phyloP scores from a whole-genome alignment of 768 basidiomycete genomes.

The Leccinum barrowsii region DNA sequence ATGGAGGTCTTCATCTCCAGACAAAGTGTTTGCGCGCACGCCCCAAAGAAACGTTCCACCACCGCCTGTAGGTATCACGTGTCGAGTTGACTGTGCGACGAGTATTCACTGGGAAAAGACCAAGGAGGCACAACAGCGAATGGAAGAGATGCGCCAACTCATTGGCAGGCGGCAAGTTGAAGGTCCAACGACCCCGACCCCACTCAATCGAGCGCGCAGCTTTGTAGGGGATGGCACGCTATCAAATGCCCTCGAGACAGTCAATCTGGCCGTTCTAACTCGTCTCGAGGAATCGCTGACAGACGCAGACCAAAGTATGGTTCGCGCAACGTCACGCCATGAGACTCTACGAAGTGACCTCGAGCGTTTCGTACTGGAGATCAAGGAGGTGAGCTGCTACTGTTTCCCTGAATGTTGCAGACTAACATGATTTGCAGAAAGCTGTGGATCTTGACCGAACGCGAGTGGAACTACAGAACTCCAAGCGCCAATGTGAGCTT shows the following conservation, averaged over 20 bases:
- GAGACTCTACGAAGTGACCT: conserved; percentile 53
- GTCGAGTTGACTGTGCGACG: conserved; percentile 1
- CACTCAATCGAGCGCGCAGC: conserved; percentile 45
- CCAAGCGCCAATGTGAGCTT: conserved; percentile 72
- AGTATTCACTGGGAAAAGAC: conserved; percentile 47
- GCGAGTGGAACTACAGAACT: conserved; percentile 61
- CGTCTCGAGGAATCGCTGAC: conserved; percentile 48
- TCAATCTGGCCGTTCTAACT: conserved; percentile 9
- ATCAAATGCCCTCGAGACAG: conserved; percentile 18
- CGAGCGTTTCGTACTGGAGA: conserved; percentile 44
- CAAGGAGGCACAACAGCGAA: conserved; percentile 69
- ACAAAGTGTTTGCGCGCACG: conserved; percentile 45
- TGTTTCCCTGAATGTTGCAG: not conserved
- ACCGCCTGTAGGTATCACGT: conserved; percentile 38
- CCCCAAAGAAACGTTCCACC: conserved; percentile 40
- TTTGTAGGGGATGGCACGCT: conserved; percentile 19
- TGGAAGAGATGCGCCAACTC: conserved; percentile 80
- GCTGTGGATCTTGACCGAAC: conserved; percentile 59
- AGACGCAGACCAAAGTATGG: conserved; percentile 58
- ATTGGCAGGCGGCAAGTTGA: conserved; percentile 61
- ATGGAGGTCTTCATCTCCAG: conserved; percentile 54
- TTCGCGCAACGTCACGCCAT: conserved; percentile 49
- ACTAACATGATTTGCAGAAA: conserved; percentile 40
- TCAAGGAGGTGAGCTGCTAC: conserved; percentile 51
- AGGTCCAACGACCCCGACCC: conserved; percentile 40